Evolutionary conservation across 176 grass and related monocot species (phyloP), one percentile per base, ranked within the genome.

Genomic region (Aegilops tauschii): DNA sequence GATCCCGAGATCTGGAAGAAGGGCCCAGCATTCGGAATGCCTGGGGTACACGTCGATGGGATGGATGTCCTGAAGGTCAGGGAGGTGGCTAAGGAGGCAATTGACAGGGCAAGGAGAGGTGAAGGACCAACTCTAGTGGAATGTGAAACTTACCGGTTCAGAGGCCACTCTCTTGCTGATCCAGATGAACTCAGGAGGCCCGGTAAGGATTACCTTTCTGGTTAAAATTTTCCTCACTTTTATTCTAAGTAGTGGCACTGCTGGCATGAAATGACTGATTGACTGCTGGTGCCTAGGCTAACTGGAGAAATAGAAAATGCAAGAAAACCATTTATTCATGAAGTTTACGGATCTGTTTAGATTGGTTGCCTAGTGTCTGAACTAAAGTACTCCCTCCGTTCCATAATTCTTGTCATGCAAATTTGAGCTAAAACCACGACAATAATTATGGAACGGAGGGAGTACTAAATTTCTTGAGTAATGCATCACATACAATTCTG

Each of bases 41-140:
- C 97, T 16, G 94, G 94, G 1, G 92, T 96, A 29, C 92, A 90
- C 71, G 92, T 99, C 4, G 90, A 99, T 88, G 97, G 97, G 49
- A 99, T 96, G 94, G 97, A 99, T 69, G 94, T 99, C n/a, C 86
- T 99, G 23, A 93, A 99, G 80, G 97, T 96, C 65, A 89, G 97
- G 76, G 92, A 96, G 83, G 97, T 99, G 47, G 97, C 97, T 7
- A 90, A 91, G 73, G 97, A 99, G 64, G 97, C 97, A 12, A 87
- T 99, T 86, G 85, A n/a, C 29, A 96, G 97, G 82, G 97, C 97
- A 52, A 91, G 97, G 85, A 94, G 94, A 77, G 97, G 97, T 42
- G 97, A 99, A 88, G 97, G 97, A 69, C 97, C 97, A 25, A 99
- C 94, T 21, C 85, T 99, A 31, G 90, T 96, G 17, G 94, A 99